Conservation (phyloP, 129 eudicot species). For the Flaveria robusta region DNA sequence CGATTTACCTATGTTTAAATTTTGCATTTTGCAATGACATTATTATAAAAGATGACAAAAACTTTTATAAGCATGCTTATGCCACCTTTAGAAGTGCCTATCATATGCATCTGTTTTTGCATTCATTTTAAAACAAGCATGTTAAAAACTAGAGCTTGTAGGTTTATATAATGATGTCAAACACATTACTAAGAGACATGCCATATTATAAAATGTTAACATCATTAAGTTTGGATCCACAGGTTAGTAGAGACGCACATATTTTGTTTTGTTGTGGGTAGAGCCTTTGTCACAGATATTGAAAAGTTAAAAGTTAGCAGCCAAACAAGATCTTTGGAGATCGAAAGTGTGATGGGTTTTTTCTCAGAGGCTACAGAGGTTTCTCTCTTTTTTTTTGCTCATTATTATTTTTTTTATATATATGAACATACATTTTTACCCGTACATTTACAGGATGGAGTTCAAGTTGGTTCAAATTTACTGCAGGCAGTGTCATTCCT, state of each 20-base stretch:
- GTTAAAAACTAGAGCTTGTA: slow-evolving; percentile 2
- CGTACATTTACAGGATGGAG: slow-evolving; percentile 69
- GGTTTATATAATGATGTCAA: neutral
- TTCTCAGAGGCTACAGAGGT: slow-evolving; percentile 88
- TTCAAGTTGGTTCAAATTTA: slow-evolving; percentile 76
- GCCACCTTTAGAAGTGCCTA: neutral
- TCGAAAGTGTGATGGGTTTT: slow-evolving; percentile 61
- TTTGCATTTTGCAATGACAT: neutral
- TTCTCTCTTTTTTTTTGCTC: slow-evolving; percentile 14
- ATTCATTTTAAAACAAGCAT: slow-evolving; percentile 18
- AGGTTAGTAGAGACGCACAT: slow-evolving; percentile 99
- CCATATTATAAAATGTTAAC: slow-evolving; percentile 14
- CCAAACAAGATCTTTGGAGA: slow-evolving; percentile 79
- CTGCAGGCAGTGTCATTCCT: slow-evolving; percentile 82
- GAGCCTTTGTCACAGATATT: slow-evolving; percentile 93
- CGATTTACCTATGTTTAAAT: neutral
- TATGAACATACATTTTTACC: slow-evolving; percentile 17
- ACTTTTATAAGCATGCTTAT: neutral
- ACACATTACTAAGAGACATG: slow-evolving; percentile 5
- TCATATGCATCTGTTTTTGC: neutral
- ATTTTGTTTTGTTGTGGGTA: slow-evolving; percentile 97
- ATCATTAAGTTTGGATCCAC: slow-evolving; percentile 36
- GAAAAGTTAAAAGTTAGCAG: slow-evolving; percentile 87
- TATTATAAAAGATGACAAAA: neutral
- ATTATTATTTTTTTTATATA: slow-evolving; percentile 17